Evolutionary conservation across 2,329 filamentous ascomycete species (phyloP).

Genomic region (Xylaria sp.): DNA sequence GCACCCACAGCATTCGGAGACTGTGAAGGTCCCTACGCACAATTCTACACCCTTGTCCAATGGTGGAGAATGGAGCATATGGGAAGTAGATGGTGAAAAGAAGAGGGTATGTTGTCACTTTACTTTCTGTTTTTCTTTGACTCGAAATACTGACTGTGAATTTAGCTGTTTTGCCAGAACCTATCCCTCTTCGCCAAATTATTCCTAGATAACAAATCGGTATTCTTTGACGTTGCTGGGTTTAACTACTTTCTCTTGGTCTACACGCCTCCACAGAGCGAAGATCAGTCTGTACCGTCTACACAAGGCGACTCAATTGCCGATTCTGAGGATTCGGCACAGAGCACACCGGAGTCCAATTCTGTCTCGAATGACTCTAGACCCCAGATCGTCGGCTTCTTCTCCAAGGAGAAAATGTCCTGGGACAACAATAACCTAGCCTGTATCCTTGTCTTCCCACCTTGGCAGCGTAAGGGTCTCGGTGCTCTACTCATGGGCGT

Average conservation of each 20-base stretch:
- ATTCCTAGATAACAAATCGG: conserved; percentile 95
- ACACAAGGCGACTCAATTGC: neutral
- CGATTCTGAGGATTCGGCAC: neutral
- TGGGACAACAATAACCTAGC: conserved; percentile 99
- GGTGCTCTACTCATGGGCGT: conserved; percentile 87
- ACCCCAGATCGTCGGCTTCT: conserved; percentile 80
- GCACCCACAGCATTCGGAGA: conserved; percentile 46
- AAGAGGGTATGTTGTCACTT: conserved; percentile 54
- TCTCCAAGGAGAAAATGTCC: conserved; percentile 96
- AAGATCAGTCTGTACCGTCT: neutral
- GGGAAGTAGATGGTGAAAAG: conserved; percentile 86
- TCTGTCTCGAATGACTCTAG: conserved; percentile 17
- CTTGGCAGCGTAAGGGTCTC: conserved; percentile 86
- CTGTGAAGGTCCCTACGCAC: conserved; percentile 33
- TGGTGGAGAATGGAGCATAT: conserved; percentile 75
- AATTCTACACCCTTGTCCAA: conserved; percentile 38
- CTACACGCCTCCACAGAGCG: conserved; percentile 49
- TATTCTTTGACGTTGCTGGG: conserved; percentile 92
- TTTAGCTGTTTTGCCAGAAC: conserved; percentile 82
- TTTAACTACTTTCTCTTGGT: conserved; percentile 95
- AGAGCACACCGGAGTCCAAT: neutral
- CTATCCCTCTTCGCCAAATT: conserved; percentile 94
- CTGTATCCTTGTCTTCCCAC: conserved; percentile 92
- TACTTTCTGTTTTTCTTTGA: neutral
- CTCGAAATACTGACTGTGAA: conserved; percentile 2